phyloP scores from a whole-genome alignment of 768 basidiomycete species.

The Pisolithus marmoratus region DNA sequence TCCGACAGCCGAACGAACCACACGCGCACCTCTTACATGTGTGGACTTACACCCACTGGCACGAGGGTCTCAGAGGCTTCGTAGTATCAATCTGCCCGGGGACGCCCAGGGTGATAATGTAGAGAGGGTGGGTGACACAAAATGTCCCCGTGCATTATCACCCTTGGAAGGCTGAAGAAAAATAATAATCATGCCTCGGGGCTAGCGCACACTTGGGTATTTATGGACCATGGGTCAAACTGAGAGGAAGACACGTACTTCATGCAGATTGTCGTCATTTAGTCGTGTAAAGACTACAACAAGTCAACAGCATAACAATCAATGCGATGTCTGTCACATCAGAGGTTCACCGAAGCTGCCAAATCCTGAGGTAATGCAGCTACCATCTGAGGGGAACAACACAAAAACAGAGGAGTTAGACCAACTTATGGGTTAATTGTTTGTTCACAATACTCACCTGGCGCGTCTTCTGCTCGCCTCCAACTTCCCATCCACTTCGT shows the following conservation, averaged over 20 bases:
- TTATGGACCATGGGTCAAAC: background rate
- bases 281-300: background rate
- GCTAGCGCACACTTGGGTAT: conserved; percentile 13
- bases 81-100: conserved; percentile 36
- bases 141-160: conserved; percentile 31
- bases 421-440: background rate
- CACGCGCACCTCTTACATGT: conserved; percentile 15
- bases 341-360: conserved; percentile 13
- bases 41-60: conserved; percentile 7
- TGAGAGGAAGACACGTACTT: conserved; percentile 4
- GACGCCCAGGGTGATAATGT: conserved; percentile 34
- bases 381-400: conserved; percentile 13
- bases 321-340: conserved; percentile 1
- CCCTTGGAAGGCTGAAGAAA: conserved; percentile 10
- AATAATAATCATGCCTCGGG: too few species aligned
- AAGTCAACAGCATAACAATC: conserved; percentile 7
- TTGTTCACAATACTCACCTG: conserved; percentile 40
- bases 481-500: conserved; percentile 80
- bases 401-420: background rate
- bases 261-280: background rate
- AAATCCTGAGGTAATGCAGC: conserved; percentile 21
- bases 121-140: conserved; percentile 5
- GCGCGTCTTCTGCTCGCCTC: conserved; percentile 59
- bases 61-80: conserved; percentile 56
- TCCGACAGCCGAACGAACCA: conserved; percentile 72